Percentiles rank a stretch among this genome's conserved stretches.
Evolutionary conservation across 169 alveolate species (phyloP).

Genomic region (Theileria orientalis): DNA sequence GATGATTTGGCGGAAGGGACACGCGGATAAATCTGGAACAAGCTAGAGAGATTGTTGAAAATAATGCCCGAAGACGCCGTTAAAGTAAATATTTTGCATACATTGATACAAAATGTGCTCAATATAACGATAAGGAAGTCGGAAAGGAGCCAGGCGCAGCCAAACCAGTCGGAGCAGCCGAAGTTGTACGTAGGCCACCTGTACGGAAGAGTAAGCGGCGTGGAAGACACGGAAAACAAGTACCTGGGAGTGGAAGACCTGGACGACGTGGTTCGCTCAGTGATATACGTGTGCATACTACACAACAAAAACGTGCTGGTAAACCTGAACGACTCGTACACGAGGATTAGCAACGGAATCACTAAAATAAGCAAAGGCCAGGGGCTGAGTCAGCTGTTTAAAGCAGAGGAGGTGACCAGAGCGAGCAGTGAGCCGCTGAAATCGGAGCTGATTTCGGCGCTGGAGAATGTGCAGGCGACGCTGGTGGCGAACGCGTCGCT

Average conservation of each 20-base stretch:
- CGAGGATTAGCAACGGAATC: constrained; percentile 3
- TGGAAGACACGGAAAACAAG: constrained; percentile 30
- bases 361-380: background rate
- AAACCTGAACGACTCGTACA: constrained; percentile 32
- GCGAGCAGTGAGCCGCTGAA: background rate
- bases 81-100: background rate
- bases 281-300: constrained; percentile 47
- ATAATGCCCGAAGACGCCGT: background rate
- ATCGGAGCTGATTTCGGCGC: background rate
- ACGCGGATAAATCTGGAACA: no score
- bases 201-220: constrained; percentile 38
- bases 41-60: no score
- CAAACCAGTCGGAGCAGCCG: background rate
- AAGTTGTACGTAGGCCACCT: constrained; percentile 55
- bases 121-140: constrained; percentile 32
- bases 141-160: constrained; percentile 6
- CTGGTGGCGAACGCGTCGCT: constrained; percentile 33
- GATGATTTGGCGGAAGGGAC: no score
- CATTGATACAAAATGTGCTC: constrained; percentile 22
- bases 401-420: background rate
- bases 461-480: background rate
- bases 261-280: constrained; percentile 51
- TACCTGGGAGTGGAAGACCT: constrained; percentile 17
- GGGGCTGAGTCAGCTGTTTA: background rate
- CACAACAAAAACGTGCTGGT: constrained; percentile 42